Evolutionary conservation across 441 rosid species (phyloP).

Genomic region (Capsella rubella): DNA sequence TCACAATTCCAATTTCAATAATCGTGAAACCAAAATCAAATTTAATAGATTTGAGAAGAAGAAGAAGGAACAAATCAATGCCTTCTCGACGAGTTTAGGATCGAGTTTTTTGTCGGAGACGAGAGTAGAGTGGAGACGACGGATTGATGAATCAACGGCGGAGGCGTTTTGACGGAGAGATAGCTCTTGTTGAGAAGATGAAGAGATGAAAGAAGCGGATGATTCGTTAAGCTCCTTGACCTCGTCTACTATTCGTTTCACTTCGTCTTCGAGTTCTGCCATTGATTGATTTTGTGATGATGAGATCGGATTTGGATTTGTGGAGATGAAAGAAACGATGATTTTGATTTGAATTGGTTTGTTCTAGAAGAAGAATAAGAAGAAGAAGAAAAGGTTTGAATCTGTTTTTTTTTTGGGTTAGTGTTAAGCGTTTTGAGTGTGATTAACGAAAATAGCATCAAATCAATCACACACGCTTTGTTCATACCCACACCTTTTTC

Average conservation of each 20-base stretch:
- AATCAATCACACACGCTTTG: background rate
- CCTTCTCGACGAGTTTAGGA: conserved; percentile 75
- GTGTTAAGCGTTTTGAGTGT: conserved; percentile 7
- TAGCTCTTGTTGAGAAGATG: conserved; percentile 65
- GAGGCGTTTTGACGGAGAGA: conserved; percentile 73
- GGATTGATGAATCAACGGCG: conserved; percentile 75
- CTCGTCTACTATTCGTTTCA: conserved; percentile 65
- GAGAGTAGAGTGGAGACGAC: conserved; percentile 61
- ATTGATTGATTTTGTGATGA: conserved; percentile 19
- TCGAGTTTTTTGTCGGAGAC: conserved; percentile 54
- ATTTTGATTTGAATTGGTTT: background rate
- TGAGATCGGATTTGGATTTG: conserved; percentile 7
- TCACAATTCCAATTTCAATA: background rate
- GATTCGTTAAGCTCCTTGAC: conserved; percentile 84
- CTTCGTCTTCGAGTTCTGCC: conserved; percentile 70
- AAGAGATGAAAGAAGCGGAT: conserved; percentile 61
- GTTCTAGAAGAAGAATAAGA: conserved; percentile 5
- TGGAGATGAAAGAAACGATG: background rate
- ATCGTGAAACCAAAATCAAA: background rate
- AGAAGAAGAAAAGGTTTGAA: conserved; percentile 4
- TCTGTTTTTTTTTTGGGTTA: background rate
- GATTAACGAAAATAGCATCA: conserved; percentile 3
- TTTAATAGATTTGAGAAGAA: background rate
- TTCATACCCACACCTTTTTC: conserved; percentile 17
- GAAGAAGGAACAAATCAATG: background rate